Evolutionary conservation across 345 rosid genomes (phyloP).

Genomic region (Noccaea caerulescens): DNA sequence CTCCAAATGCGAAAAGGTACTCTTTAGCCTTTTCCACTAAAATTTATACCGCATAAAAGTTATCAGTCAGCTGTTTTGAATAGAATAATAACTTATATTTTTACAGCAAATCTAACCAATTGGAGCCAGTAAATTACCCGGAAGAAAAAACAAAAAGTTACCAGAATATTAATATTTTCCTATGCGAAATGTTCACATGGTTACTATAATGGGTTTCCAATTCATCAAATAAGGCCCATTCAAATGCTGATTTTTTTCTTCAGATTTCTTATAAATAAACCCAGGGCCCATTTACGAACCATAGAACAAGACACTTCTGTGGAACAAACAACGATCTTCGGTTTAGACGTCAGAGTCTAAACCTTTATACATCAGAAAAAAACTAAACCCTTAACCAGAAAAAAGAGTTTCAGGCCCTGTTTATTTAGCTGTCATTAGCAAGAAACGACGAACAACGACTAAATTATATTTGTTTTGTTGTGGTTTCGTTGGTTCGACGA

Average conservation of each 20-base stretch:
- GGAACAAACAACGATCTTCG: not conserved
- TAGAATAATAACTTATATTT: too few species aligned
- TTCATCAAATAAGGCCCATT: not conserved
- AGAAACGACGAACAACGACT: not conserved
- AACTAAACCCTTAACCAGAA: not conserved
- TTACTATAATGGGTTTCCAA: not conserved
- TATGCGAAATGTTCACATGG: too few species aligned
- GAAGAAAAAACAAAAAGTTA: too few species aligned
- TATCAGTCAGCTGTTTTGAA: too few species aligned
- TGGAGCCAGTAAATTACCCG: too few species aligned
- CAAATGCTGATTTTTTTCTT: not conserved
- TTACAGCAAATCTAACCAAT: too few species aligned
- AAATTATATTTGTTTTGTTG: not conserved
- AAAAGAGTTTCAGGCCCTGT: not conserved
- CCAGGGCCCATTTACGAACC: not conserved
- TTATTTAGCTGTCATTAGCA: not conserved
- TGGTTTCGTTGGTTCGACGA: not conserved
- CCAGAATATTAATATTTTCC: too few species aligned
- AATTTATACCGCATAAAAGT: too few species aligned
- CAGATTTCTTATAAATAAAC: not conserved
- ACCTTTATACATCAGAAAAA: conserved; percentile 12
- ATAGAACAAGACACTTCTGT: conserved; percentile 2
- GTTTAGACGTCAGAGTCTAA: not conserved
- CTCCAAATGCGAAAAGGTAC: too few species aligned
- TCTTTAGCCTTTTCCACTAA: too few species aligned